phyloP scores from a whole-genome alignment of 2,329 filamentous ascomycete species.

The Ceratocystis diversiconidia region DNA sequence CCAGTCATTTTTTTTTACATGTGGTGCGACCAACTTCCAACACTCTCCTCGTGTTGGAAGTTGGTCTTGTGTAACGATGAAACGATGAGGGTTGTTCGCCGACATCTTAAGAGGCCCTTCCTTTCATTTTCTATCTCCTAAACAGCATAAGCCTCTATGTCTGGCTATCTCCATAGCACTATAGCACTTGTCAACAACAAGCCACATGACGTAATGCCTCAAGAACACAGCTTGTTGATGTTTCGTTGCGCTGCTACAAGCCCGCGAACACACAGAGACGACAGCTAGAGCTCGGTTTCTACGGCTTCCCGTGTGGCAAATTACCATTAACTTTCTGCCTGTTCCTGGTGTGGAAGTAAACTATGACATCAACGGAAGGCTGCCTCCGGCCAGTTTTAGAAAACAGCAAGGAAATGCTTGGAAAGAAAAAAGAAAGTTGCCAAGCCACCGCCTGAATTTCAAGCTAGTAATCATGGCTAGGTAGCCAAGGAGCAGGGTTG shows the following conservation, averaged over 20 bases:
- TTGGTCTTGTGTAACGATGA: neutral
- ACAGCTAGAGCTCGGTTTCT: neutral
- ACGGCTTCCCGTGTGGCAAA: neutral
- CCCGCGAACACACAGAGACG: neutral
- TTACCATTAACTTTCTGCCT: neutral
- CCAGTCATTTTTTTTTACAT: neutral
- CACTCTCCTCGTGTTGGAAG: neutral
- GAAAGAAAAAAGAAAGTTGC: neutral
- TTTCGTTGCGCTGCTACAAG: no score
- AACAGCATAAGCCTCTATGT: neutral
- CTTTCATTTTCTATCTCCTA: neutral
- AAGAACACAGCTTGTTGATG: neutral
- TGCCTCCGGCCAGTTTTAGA: neutral
- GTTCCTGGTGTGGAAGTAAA: neutral
- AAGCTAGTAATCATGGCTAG: neutral
- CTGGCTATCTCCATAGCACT: neutral
- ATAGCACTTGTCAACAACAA: neutral
- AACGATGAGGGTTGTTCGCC: neutral
- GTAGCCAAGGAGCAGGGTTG: neutral
- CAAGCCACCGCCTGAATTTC: neutral
- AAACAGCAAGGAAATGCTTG: neutral
- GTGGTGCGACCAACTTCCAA: neutral
- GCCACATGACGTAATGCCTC: neutral
- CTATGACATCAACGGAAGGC: neutral
- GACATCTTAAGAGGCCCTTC: neutral